Conservation (phyloP, 2,329 filamentous ascomycete genomes). For the Pseudogymnoascus sp. region DNA sequence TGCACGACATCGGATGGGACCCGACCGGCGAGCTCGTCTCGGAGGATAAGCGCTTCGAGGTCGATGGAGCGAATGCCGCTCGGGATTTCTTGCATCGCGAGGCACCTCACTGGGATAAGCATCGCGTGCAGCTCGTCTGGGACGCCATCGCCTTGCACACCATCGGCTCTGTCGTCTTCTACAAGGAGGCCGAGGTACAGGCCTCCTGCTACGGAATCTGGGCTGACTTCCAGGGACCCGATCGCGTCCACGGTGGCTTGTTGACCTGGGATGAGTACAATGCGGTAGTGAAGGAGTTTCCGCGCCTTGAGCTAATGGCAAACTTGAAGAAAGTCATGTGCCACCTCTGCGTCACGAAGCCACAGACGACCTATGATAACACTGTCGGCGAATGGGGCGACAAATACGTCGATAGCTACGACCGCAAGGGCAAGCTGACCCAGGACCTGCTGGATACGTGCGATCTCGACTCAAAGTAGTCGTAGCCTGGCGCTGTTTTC, state of each 20-base stretch:
- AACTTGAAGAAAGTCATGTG: constrained; percentile 29
- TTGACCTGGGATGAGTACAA: constrained; percentile 30
- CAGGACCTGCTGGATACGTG: constrained; percentile 23
- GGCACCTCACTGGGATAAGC: constrained; percentile 31
- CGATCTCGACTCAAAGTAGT: constrained; percentile 10
- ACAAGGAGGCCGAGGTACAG: constrained; percentile 38
- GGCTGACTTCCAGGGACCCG: constrained; percentile 34
- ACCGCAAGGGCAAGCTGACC: constrained; percentile 28
- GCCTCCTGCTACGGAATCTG: constrained; percentile 29
- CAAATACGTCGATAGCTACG: constrained; percentile 31
- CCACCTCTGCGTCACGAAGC: constrained; percentile 31
- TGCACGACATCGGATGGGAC: constrained; percentile 40
- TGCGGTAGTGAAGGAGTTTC: constrained; percentile 26
- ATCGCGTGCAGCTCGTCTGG: constrained; percentile 40
- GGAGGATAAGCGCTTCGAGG: constrained; percentile 41
- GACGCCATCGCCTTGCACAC: constrained; percentile 42
- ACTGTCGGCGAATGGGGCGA: constrained; percentile 31
- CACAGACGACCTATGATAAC: constrained; percentile 31
- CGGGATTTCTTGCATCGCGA: constrained; percentile 32
- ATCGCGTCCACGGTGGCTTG: constrained; percentile 16
- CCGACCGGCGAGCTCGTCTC: constrained; percentile 31
- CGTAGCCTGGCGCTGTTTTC: not conserved
- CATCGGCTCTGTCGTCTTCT: constrained; percentile 30
- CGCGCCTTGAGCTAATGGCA: constrained; percentile 29
- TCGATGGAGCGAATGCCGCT: constrained; percentile 41